Conservation (phyloP, 1,139 yeast genomes). For the Kodamaea ohmeri region DNA sequence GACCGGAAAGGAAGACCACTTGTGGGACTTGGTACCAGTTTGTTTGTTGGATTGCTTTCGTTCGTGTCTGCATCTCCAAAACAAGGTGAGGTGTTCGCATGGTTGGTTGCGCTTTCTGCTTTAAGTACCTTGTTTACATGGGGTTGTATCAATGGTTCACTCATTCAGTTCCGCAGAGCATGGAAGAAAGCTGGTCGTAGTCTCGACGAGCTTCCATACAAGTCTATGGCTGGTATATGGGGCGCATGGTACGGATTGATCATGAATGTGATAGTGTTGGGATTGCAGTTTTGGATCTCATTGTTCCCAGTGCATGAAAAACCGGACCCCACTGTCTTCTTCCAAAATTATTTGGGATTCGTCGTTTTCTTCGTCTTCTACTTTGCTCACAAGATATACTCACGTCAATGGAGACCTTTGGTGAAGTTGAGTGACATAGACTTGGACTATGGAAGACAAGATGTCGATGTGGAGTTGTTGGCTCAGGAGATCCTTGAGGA, state of each 20-base stretch:
- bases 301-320: conserved; percentile 33
- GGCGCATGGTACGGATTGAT: conserved; percentile 39
- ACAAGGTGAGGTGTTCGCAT: conserved; percentile 35
- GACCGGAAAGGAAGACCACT: conserved; percentile 44
- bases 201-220: conserved; percentile 36
- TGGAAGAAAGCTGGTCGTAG: conserved; percentile 28
- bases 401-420: conserved; percentile 26
- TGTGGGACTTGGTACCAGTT: conserved; percentile 34
- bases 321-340: conserved; percentile 32
- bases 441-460: conserved; percentile 66
- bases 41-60: conserved; percentile 37
- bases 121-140: conserved; percentile 43
- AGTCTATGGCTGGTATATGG: conserved; percentile 35
- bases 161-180: conserved; percentile 40
- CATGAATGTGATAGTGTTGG: conserved; percentile 32
- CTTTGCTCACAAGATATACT: conserved; percentile 35
- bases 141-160: conserved; percentile 39
- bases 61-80: conserved; percentile 40
- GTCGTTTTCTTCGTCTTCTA: conserved; percentile 32
- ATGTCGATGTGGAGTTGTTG: conserved; percentile 57
- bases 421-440: conserved; percentile 49
- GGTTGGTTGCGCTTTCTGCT: conserved; percentile 45
- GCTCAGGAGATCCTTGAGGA: conserved; percentile 66
- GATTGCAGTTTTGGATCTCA: conserved; percentile 44
- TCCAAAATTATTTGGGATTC: conserved; percentile 36